Conservation (phyloP, 306 rosid genomes). For the Prunus padus region DNA sequence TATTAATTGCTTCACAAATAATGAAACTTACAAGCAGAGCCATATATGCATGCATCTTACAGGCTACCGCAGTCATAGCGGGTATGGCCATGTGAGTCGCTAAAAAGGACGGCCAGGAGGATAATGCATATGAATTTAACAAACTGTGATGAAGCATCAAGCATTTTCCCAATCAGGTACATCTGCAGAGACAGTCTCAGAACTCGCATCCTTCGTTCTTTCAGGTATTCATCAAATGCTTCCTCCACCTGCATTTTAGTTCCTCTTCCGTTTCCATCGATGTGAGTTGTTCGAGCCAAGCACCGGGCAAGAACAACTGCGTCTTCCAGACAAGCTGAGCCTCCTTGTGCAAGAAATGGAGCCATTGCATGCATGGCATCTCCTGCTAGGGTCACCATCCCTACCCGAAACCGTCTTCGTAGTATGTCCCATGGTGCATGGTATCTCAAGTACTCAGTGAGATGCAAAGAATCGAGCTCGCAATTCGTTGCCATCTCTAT, state of each 20-base stretch:
- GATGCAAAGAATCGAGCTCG: background rate
- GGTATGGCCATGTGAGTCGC: background rate
- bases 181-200: background rate
- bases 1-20: too few species aligned
- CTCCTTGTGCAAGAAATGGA: slow-evolving; percentile 26
- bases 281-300: background rate
- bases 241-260: background rate
- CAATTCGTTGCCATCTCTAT: slow-evolving; percentile 8
- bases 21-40: background rate
- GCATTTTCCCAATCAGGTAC: background rate
- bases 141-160: background rate
- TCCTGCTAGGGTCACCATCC: slow-evolving; percentile 11
- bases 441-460: slow-evolving; percentile 1
- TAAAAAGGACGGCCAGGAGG: background rate
- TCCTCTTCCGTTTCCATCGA: background rate
- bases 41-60: background rate
- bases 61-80: slow-evolving; percentile 11
- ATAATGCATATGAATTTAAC: background rate
- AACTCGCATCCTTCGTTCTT: slow-evolving; percentile 17
- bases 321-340: slow-evolving; percentile 17
- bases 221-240: slow-evolving; percentile 20
- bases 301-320: slow-evolving; percentile 17
- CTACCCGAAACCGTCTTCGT: background rate
- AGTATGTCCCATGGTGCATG: slow-evolving; percentile 5
- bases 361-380: slow-evolving; percentile 15